Conservation (phyloP, 2,329 filamentous ascomycete genomes). For the Ophiostoma quercus region DNA sequence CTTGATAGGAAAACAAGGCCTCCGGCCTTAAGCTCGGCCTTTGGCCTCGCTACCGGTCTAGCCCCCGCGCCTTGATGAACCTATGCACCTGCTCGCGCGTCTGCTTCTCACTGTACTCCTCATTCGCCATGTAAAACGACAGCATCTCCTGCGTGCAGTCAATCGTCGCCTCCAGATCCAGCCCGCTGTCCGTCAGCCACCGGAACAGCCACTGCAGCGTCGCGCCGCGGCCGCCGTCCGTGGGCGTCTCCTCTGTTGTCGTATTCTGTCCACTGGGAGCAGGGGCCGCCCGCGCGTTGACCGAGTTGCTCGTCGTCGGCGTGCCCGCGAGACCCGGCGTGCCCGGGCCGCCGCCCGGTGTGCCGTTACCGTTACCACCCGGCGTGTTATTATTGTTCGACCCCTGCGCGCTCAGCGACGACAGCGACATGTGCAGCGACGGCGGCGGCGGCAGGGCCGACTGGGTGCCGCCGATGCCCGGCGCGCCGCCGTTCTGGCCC, state of each 20-base stretch:
- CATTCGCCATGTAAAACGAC: conserved; percentile 71
- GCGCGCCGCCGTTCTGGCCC: conserved; percentile 21
- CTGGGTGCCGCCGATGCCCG: not conserved
- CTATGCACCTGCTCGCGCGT: conserved; percentile 54
- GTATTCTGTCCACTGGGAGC: not conserved
- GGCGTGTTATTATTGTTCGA: not conserved
- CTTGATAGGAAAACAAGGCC: no score
- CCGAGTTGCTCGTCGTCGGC: not conserved
- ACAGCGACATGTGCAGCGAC: conserved; percentile 7
- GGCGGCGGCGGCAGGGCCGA: conserved; percentile 9
- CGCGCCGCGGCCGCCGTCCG: conserved; percentile 31
- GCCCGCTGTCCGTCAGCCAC: conserved; percentile 80
- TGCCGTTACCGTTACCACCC: not conserved
- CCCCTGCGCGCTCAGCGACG: no score
- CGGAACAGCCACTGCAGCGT: conserved; percentile 62
- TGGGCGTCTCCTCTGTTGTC: not conserved
- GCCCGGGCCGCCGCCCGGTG: conserved; percentile 3
- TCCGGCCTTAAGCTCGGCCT: no score
- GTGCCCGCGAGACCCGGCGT: not conserved
- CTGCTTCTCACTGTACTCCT: conserved; percentile 57
- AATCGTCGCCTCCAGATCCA: conserved; percentile 79
- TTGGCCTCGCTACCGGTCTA: conserved; percentile 53
- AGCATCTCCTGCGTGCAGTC: conserved; percentile 90
- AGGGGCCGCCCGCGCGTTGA: no score
- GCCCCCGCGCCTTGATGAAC: conserved; percentile 53